Conservation (phyloP, 371 early-diverging fungal genomes). For the Mucor piriformis region DNA sequence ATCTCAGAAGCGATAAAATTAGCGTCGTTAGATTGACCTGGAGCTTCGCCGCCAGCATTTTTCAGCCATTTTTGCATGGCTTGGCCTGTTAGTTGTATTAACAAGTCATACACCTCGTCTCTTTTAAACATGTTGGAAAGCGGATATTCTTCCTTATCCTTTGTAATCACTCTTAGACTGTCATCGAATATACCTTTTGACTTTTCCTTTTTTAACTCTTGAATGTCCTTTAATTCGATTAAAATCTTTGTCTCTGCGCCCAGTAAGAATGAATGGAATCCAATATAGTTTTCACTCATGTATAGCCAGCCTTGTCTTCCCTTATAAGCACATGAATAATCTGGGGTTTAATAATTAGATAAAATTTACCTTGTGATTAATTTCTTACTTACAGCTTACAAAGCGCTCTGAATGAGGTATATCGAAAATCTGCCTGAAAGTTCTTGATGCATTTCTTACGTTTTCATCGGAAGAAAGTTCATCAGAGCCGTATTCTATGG, state of each 20-base stretch:
- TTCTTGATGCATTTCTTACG: slow-evolving; percentile 85
- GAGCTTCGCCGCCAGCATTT: slow-evolving; percentile 71
- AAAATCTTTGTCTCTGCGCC: slow-evolving; percentile 90
- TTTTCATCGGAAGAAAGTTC: slow-evolving; percentile 83
- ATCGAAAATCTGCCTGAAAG: slow-evolving; percentile 89
- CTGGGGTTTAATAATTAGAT: slow-evolving; percentile 33
- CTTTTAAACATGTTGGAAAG: slow-evolving; percentile 94
- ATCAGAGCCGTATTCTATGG: slow-evolving; percentile 73
- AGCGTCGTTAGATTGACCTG: slow-evolving; percentile 51
- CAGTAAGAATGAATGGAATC: slow-evolving; percentile 93
- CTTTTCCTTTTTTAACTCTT: slow-evolving; percentile 82
- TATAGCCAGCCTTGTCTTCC: slow-evolving; percentile 97
- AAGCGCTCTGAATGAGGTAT: slow-evolving; percentile 83
- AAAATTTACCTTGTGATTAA: not conserved
- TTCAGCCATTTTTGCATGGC: slow-evolving; percentile 87
- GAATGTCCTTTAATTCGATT: slow-evolving; percentile 88
- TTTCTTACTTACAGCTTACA: slow-evolving; percentile 80
- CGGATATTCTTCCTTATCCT: slow-evolving; percentile 76
- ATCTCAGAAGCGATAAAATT: slow-evolving; percentile 9
- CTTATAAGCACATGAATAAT: slow-evolving; percentile 92
- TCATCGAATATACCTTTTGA: slow-evolving; percentile 91
- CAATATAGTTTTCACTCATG: slow-evolving; percentile 87
- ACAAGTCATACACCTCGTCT: slow-evolving; percentile 87
- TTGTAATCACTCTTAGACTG: slow-evolving; percentile 79
- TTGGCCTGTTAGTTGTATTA: slow-evolving; percentile 84